Evolutionary conservation across 805 yeast species (phyloP).

Genomic region (Saccharomycopsis lassenensis): DNA sequence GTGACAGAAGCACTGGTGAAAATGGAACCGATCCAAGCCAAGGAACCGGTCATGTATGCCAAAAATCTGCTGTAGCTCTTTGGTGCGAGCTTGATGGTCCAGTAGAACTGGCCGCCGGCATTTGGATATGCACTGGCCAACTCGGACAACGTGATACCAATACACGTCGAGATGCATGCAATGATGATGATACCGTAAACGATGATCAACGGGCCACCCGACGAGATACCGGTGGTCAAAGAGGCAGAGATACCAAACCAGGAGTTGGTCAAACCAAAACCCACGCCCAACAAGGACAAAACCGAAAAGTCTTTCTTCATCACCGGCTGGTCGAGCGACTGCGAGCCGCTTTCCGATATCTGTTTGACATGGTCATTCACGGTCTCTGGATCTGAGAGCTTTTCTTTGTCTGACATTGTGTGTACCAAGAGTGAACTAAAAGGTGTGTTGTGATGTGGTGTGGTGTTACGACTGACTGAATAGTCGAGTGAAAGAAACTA

Average conservation of each 20-base stretch:
- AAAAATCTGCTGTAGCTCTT: conserved; percentile 30
- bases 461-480: no score
- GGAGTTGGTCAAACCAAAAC: conserved; percentile 49
- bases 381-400: conserved; percentile 5
- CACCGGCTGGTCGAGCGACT: conserved; percentile 20
- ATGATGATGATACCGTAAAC: conserved; percentile 46
- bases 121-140: conserved; percentile 42
- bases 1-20: conserved; percentile 54
- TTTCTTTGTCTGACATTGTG: no score
- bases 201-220: conserved; percentile 50
- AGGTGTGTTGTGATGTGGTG: no score
- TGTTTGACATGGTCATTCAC: conserved; percentile 7
- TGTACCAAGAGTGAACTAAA: background rate
- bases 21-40: conserved; percentile 51
- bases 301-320: conserved; percentile 31
- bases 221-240: conserved; percentile 40
- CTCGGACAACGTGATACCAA: conserved; percentile 44
- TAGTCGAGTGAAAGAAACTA: no score
- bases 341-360: background rate
- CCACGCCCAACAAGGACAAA: conserved; percentile 43
- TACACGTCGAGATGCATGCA: conserved; percentile 34
- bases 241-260: conserved; percentile 54
- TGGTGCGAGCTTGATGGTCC: conserved; percentile 48
- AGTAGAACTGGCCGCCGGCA: conserved; percentile 50
- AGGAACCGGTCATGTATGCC: conserved; percentile 50